Evolutionary conservation across 139 green algal genomes (phyloP).

Genomic region (Pleodorina starrii): DNA sequence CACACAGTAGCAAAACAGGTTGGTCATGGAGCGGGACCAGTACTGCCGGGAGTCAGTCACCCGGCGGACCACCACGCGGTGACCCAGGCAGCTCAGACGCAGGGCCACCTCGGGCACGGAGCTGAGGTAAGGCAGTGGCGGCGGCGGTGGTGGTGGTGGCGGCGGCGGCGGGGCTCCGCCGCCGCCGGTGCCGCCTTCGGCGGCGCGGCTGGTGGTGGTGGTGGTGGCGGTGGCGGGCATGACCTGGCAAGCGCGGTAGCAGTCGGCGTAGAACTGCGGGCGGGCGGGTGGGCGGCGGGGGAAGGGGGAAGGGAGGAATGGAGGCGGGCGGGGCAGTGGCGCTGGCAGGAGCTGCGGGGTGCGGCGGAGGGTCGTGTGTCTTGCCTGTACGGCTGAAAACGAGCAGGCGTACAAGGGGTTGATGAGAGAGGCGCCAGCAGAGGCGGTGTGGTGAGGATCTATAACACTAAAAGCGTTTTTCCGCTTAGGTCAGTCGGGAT

Average conservation of each 20-base stretch:
- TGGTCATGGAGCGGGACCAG: slow-evolving; percentile 64
- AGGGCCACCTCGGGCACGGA: slow-evolving; percentile 47
- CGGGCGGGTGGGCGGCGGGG: background rate
- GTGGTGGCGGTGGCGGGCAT: background rate
- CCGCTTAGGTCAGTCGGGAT: no score
- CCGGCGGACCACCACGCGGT: slow-evolving; percentile 56
- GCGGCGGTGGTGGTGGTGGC: background rate
- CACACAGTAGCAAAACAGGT: slow-evolving; percentile 56
- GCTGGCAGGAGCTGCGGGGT: no score
- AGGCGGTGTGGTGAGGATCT: no score
- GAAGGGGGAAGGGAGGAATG: no score
- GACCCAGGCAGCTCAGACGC: slow-evolving; percentile 49
- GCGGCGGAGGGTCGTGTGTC: no score
- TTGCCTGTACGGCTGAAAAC: no score
- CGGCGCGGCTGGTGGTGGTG: background rate
- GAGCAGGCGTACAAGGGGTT: no score
- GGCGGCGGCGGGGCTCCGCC: background rate
- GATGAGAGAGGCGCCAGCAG: no score
- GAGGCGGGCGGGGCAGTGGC: no score
- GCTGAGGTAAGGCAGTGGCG: background rate
- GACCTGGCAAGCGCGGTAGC: slow-evolving; percentile 26
- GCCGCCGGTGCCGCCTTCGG: background rate
- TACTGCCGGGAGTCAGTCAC: slow-evolving; percentile 58
- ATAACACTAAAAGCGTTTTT: no score
- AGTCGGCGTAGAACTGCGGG: slow-evolving; percentile 44